Evolutionary conservation across 495 filamentous ascomycete genomes (phyloP).

Genomic region (Bathelium albidoporum): DNA sequence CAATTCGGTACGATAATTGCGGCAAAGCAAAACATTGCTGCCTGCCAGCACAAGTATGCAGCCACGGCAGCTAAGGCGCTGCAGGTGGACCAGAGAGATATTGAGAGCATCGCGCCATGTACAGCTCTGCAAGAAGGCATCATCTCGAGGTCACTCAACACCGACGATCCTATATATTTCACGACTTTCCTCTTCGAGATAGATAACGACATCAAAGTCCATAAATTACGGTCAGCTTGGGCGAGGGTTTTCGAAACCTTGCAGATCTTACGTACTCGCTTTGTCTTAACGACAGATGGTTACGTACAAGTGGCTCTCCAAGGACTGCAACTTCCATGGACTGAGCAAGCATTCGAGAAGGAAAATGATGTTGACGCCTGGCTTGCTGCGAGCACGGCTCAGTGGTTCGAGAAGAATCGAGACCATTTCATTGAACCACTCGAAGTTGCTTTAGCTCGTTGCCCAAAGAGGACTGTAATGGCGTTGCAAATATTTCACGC

Average conservation of each 20-base stretch:
- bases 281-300: slow-evolving; percentile 57
- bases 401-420: slow-evolving; percentile 37
- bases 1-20: slow-evolving; percentile 21
- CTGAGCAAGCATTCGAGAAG: slow-evolving; percentile 20
- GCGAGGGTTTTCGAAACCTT: slow-evolving; percentile 33
- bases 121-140: slow-evolving; percentile 74
- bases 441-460: slow-evolving; percentile 35
- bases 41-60: background rate
- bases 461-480: slow-evolving; percentile 31
- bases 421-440: slow-evolving; percentile 29
- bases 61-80: slow-evolving; percentile 37
- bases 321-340: slow-evolving; percentile 38
- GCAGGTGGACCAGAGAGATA: slow-evolving; percentile 32
- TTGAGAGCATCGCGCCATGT: slow-evolving; percentile 64
- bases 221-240: slow-evolving; percentile 43
- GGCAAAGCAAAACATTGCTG: slow-evolving; percentile 33
- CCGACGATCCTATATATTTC: slow-evolving; percentile 52
- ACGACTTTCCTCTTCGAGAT: slow-evolving; percentile 56
- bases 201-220: slow-evolving; percentile 28
- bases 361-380: slow-evolving; percentile 26
- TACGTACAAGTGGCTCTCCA: slow-evolving; percentile 58
- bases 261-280: slow-evolving; percentile 55
- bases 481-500: slow-evolving; percentile 69
- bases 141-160: slow-evolving; percentile 54
- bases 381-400: slow-evolving; percentile 22